Evolutionary conservation across 768 basidiomycete species (phyloP).

Genomic region (Lentinus brumalis): DNA sequence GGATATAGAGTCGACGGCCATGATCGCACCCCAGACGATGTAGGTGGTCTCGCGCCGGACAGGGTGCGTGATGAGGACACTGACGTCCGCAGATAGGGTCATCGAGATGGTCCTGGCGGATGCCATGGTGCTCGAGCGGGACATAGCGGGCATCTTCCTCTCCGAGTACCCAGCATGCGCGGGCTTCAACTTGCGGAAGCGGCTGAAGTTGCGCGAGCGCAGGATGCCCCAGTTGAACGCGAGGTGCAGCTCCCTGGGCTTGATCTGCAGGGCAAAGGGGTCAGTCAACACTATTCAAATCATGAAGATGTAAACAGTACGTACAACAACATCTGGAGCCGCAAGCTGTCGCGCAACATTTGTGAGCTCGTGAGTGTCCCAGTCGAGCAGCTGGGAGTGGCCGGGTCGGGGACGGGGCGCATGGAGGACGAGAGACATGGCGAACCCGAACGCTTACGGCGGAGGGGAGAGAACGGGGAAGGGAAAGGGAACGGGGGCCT

Average conservation of each 20-base stretch:
- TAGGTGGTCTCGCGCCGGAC: constrained; percentile 19
- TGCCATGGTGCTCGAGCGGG: constrained; percentile 11
- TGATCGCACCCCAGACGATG: constrained; percentile 21
- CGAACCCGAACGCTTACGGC: neutral
- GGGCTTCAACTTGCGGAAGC: constrained; percentile 11
- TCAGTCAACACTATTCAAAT: neutral
- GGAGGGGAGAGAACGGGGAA: neutral
- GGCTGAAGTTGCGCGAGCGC: constrained; percentile 9
- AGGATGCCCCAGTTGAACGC: constrained; percentile 16
- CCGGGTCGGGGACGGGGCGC: constrained; percentile 1
- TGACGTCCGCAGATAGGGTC: constrained; percentile 14
- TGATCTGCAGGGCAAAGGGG: constrained; percentile 5
- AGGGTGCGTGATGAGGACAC: constrained; percentile 17
- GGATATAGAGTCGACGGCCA: constrained; percentile 11
- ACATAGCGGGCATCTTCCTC: neutral
- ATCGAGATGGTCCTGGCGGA: constrained; percentile 10
- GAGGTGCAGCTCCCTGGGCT: constrained; percentile 21
- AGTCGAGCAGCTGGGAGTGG: constrained; percentile 5
- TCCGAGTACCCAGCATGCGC: neutral
- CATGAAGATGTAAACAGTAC: neutral
- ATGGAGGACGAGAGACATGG: constrained; percentile 10
- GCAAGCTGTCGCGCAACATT: constrained; percentile 9
- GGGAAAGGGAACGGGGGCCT: neutral
- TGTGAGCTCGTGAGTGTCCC: constrained; percentile 5
- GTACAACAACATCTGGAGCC: constrained; percentile 9